Percentiles rank a stretch among this genome's conserved stretches.
These are phyloP conservation scores for Fraxinus paxiana DNA, from an alignment of 305 asterid genomes.

Conservation along the genomic window DNA sequence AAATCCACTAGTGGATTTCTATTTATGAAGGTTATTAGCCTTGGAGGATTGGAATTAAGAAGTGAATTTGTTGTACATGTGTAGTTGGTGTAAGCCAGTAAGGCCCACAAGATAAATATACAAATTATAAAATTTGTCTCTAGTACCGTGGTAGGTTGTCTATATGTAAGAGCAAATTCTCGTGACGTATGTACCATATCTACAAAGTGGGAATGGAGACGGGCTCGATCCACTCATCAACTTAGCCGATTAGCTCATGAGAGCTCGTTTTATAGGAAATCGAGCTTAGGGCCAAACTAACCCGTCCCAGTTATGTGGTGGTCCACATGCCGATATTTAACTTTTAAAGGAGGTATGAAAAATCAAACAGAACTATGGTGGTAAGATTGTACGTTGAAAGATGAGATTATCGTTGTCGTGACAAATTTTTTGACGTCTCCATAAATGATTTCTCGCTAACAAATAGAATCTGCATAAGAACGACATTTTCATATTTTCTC, in stretches of 20 bases:
- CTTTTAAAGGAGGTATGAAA: too few species aligned
- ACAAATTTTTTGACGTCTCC: not conserved
- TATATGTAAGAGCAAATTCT: not conserved
- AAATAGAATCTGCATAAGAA: not conserved
- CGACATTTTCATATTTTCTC: not conserved
- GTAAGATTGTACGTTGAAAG: not conserved
- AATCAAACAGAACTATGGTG: too few species aligned
- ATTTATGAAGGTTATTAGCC: not conserved
- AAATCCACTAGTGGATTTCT: not conserved
- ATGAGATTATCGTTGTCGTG: not conserved
- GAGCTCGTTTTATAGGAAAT: not conserved
- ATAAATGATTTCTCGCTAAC: not conserved
- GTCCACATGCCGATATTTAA: not conserved
- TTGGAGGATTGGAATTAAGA: not conserved
- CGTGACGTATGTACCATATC: not conserved
- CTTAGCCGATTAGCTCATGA: not conserved
- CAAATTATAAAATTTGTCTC: not conserved
- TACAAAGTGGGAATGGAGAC: not conserved
- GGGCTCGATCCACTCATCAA: not conserved
- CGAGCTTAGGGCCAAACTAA: not conserved
- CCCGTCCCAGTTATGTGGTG: too few species aligned
- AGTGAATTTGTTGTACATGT: not conserved
- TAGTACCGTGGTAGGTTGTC: too few species aligned
- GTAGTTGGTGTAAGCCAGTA: not conserved
- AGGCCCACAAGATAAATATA: not conserved